Evolutionary conservation across 2,329 filamentous ascomycete genomes (phyloP).

Genomic region (Emergomyces africanus): DNA sequence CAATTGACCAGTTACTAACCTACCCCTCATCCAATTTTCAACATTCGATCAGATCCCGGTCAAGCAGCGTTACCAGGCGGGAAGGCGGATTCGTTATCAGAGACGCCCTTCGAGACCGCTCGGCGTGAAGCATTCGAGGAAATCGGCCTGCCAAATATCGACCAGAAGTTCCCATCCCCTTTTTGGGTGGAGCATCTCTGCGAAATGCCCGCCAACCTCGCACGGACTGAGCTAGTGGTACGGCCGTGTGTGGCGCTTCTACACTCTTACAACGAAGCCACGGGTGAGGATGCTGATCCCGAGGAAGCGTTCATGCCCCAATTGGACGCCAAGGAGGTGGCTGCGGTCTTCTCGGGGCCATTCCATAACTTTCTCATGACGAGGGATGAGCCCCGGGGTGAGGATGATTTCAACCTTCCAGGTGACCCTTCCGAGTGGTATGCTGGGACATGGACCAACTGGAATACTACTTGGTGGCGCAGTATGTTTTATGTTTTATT

Average conservation of each 20-base stretch:
- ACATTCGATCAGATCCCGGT: constrained; percentile 44
- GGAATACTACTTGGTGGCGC: constrained; percentile 65
- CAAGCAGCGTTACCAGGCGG: constrained; percentile 78
- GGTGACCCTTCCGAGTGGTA: constrained; percentile 60
- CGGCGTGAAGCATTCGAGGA: constrained; percentile 86
- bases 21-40: background rate
- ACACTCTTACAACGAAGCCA: constrained; percentile 43
- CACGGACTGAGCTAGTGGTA: constrained; percentile 60
- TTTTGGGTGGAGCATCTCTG: constrained; percentile 83
- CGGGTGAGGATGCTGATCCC: constrained; percentile 36
- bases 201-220: constrained; percentile 63
- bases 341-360: constrained; percentile 82
- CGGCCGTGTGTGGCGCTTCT: constrained; percentile 68
- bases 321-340: constrained; percentile 80
- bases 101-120: constrained; percentile 62
- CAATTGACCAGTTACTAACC: background rate
- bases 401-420: constrained; percentile 25
- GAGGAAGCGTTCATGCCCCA: constrained; percentile 64
- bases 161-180: constrained; percentile 56
- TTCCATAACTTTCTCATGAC: constrained; percentile 68
- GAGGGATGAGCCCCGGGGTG: constrained; percentile 41
- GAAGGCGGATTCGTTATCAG: constrained; percentile 42
- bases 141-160: constrained; percentile 65
- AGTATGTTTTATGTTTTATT: no score
- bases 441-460: constrained; percentile 66